These are phyloP conservation scores for Cyberlindnera suaveolens DNA, from an alignment of 805 yeast genomes.

Conservation along the genomic window DNA sequence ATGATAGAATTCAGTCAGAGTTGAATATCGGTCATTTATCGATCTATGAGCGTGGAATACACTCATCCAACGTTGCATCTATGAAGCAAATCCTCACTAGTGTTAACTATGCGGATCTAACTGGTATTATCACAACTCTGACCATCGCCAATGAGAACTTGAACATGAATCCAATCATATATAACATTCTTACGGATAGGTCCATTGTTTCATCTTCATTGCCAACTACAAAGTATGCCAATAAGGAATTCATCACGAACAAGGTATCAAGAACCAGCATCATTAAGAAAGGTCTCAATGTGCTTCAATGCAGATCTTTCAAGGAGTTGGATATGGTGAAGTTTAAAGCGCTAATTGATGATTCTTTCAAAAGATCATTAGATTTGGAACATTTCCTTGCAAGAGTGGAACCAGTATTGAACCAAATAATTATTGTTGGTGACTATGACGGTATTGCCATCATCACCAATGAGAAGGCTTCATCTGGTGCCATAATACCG, in stretches of 20 bases:
- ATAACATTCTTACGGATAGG: slow-evolving; percentile 86
- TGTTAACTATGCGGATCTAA: slow-evolving; percentile 41
- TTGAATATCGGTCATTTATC: slow-evolving; percentile 50
- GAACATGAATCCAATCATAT: slow-evolving; percentile 73
- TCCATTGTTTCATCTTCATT: slow-evolving; percentile 87
- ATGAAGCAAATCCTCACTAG: slow-evolving; percentile 51
- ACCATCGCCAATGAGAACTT: slow-evolving; percentile 50
- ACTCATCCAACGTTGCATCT: slow-evolving; percentile 57
- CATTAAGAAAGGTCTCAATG: slow-evolving; percentile 57
- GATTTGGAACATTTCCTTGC: slow-evolving; percentile 59
- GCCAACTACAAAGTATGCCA: slow-evolving; percentile 48
- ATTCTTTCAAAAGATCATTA: slow-evolving; percentile 69
- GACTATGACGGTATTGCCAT: slow-evolving; percentile 96
- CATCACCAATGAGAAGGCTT: slow-evolving; percentile 66
- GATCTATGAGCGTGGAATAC: slow-evolving; percentile 42
- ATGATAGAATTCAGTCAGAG: slow-evolving; percentile 56
- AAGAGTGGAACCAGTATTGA: slow-evolving; percentile 60
- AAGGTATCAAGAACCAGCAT: slow-evolving; percentile 56
- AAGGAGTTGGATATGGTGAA: slow-evolving; percentile 40
- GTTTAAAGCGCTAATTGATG: slow-evolving; percentile 59
- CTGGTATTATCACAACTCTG: slow-evolving; percentile 88
- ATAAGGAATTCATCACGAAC: slow-evolving; percentile 13
- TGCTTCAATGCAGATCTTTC: slow-evolving; percentile 10
- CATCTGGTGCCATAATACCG: slow-evolving; percentile 35
- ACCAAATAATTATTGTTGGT: slow-evolving; percentile 80